These are phyloP conservation scores for Arthromyces matolae DNA, from an alignment of 768 basidiomycete genomes.

Conservation along the genomic window DNA sequence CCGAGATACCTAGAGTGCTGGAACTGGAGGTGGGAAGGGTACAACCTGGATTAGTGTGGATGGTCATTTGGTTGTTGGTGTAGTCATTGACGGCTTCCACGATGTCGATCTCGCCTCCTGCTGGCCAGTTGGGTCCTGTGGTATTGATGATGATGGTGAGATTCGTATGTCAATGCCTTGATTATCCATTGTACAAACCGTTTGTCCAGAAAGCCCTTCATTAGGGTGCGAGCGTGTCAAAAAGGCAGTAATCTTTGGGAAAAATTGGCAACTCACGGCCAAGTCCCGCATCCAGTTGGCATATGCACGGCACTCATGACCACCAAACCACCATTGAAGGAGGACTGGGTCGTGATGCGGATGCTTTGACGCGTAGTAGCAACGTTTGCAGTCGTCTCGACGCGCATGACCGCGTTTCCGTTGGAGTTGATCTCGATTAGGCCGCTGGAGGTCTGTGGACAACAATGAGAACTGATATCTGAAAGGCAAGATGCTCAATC, in stretches of 20 bases:
- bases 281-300: slow-evolving; percentile 86
- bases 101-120: slow-evolving; percentile 77
- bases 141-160: slow-evolving; percentile 42
- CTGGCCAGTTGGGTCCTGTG: slow-evolving; percentile 60
- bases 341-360: slow-evolving; percentile 63
- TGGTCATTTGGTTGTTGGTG: slow-evolving; percentile 76
- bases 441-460: slow-evolving; percentile 45
- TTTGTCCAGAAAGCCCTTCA: slow-evolving; percentile 49
- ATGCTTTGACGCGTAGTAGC: slow-evolving; percentile 68
- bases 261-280: slow-evolving; percentile 51
- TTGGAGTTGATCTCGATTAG: slow-evolving; percentile 63
- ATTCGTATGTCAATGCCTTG: no score
- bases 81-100: slow-evolving; percentile 81
- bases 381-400: slow-evolving; percentile 79
- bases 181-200: slow-evolving; percentile 24
- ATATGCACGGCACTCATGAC: slow-evolving; percentile 85
- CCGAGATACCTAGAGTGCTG: slow-evolving; percentile 51
- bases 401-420: slow-evolving; percentile 82
- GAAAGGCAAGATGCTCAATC: slow-evolving; percentile 17
- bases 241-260: background rate
- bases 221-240: background rate
- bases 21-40: slow-evolving; percentile 47
- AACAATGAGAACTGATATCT: slow-evolving; percentile 4
- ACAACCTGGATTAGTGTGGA: slow-evolving; percentile 77
- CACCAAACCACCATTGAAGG: slow-evolving; percentile 65